These are phyloP conservation scores for Teratosphaeria nubilosa DNA, from an alignment of 2,329 filamentous ascomycete species.

Conservation along the genomic window DNA sequence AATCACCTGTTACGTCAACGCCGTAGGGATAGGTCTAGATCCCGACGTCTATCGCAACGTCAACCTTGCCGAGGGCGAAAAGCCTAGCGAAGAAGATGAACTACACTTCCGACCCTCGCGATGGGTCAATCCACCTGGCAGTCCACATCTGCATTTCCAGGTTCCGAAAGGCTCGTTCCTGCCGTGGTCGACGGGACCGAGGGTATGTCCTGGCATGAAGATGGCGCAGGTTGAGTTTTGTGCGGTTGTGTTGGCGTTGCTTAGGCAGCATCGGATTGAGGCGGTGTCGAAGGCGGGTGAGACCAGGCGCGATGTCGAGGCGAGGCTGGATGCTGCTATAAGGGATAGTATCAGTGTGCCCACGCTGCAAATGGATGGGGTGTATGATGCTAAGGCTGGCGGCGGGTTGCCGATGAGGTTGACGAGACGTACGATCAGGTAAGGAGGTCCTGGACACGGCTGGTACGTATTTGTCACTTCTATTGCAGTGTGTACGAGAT, in stretches of 20 bases:
- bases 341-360: conserved; percentile 14
- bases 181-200: conserved; percentile 41
- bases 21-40: conserved; percentile 21
- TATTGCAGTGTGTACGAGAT: no score
- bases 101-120: conserved; percentile 29
- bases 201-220: conserved; percentile 44
- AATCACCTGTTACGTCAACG: conserved; percentile 29
- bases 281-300: conserved; percentile 12
- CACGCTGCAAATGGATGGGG: conserved; percentile 19
- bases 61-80: conserved; percentile 7
- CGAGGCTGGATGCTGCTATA: conserved; percentile 14
- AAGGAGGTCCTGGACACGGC: no score
- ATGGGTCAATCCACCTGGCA: conserved; percentile 26
- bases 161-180: conserved; percentile 34
- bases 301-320: conserved; percentile 6
- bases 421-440: conserved; percentile 1
- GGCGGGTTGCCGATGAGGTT: conserved; percentile 9
- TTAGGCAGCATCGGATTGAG: conserved; percentile 13
- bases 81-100: conserved; percentile 18
- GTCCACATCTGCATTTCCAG: conserved; percentile 18
- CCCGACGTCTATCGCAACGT: conserved; percentile 14
- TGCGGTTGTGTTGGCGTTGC: conserved; percentile 33
- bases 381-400: conserved; percentile 13
- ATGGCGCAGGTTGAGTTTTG: conserved; percentile 48
- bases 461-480: no score